Evolutionary conservation across 495 filamentous ascomycete species (phyloP).

Genomic region (Cladorrhinum samala): DNA sequence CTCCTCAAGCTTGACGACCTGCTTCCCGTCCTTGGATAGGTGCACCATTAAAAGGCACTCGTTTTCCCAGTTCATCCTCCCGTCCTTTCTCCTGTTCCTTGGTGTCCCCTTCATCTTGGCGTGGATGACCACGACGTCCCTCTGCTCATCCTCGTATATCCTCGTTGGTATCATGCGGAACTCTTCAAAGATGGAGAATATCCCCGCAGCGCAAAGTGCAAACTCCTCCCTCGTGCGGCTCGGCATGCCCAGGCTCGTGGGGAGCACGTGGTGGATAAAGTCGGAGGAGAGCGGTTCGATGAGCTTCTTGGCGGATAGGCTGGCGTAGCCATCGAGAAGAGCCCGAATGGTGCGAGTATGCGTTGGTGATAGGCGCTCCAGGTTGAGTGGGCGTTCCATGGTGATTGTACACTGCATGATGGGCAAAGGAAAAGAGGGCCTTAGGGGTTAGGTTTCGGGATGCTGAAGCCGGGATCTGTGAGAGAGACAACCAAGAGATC

Average conservation of each 20-base stretch:
- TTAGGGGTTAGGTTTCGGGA: no score
- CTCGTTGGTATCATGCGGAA: constrained; percentile 34
- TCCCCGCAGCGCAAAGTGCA: constrained; percentile 25
- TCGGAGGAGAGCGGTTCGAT: constrained; percentile 23
- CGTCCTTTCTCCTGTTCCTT: constrained; percentile 6
- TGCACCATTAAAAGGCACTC: constrained; percentile 37
- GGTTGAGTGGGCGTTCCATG: neutral
- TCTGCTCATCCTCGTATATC: constrained; percentile 28
- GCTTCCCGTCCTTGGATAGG: constrained; percentile 22
- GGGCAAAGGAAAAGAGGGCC: no score
- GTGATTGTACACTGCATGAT: no score
- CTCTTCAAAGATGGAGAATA: constrained; percentile 33
- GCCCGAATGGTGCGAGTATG: constrained; percentile 22
- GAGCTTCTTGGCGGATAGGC: constrained; percentile 27
- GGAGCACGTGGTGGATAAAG: constrained; percentile 35
- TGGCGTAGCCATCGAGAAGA: constrained; percentile 32
- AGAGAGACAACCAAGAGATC: no score
- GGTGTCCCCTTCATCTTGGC: constrained; percentile 31
- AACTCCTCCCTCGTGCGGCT: constrained; percentile 29
- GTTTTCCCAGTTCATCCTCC: constrained; percentile 26
- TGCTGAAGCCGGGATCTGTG: no score
- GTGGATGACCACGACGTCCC: constrained; percentile 26
- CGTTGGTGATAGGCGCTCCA: constrained; percentile 1
- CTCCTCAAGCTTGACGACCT: constrained; percentile 29
- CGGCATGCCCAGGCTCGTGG: constrained; percentile 31